Conservation (phyloP, 1,284 basidiomycete species). For the Melampsora larici-populina region DNA sequence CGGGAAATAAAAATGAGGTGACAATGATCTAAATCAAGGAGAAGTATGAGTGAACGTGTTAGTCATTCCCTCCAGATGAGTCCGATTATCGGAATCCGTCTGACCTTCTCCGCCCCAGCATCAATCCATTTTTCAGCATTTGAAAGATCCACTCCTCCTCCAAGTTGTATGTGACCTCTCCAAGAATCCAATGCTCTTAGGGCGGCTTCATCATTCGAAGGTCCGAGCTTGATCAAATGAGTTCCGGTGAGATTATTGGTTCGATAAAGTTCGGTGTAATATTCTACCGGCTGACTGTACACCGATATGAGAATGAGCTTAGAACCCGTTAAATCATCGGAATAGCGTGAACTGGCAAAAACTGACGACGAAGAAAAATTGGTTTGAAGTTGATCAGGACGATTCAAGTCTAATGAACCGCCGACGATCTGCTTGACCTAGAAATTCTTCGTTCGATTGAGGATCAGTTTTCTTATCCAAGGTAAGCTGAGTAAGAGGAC, state of each 20-base stretch:
- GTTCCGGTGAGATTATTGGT: conserved; percentile 71
- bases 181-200: conserved; percentile 75
- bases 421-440: conserved; percentile 96
- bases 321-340: neutral
- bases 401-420: conserved; percentile 69
- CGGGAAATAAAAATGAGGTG: conserved; percentile 90
- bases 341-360: neutral
- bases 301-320: conserved; percentile 16
- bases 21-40: conserved; percentile 72
- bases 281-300: conserved; percentile 69
- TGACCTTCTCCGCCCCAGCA: conserved; percentile 84
- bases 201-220: conserved; percentile 79
- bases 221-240: conserved; percentile 95
- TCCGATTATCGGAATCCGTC: conserved; percentile 76
- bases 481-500: neutral
- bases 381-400: conserved; percentile 68
- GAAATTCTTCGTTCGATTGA: neutral
- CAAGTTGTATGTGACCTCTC: conserved; percentile 78
- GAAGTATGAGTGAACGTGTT: conserved; percentile 56
- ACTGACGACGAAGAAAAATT: conserved; percentile 88
- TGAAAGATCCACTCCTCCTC: conserved; percentile 79
- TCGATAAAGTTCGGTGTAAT: conserved; percentile 78
- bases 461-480: neutral
- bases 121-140: conserved; percentile 85
- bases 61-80: conserved; percentile 85